phyloP scores from a whole-genome alignment of 192 early-diverging fungal genomes.

The Chytriomyces hyalinus region DNA sequence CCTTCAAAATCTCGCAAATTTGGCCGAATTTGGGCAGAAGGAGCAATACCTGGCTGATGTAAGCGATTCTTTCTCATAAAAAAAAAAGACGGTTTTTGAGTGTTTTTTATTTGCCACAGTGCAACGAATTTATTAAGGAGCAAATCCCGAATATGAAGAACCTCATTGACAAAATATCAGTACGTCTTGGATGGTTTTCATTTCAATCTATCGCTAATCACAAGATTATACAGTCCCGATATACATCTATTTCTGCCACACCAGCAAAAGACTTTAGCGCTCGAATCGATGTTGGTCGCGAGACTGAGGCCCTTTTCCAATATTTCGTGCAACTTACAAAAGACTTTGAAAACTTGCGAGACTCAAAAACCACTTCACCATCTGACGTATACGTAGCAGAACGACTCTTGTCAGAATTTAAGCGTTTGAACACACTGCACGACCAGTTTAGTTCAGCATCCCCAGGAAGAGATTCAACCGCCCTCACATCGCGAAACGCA shows the following conservation, averaged over 20 bases:
- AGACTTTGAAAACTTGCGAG: slow-evolving; percentile 3
- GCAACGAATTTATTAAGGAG: slow-evolving; percentile 56
- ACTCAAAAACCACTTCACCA: background rate
- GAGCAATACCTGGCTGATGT: slow-evolving; percentile 58
- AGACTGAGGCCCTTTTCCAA: slow-evolving; percentile 35
- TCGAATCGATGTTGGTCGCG: slow-evolving; percentile 28
- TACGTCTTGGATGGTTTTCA: background rate
- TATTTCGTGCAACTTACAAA: slow-evolving; percentile 3
- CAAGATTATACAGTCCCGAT: background rate
- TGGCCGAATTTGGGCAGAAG: slow-evolving; percentile 60
- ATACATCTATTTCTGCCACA: background rate
- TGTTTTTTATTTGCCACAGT: slow-evolving; percentile 22
- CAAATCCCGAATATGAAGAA: slow-evolving; percentile 52
- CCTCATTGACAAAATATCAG: slow-evolving; percentile 60
- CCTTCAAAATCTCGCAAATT: slow-evolving; percentile 64
- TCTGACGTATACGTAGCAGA: slow-evolving; percentile 21
- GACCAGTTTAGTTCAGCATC: background rate
- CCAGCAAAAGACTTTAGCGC: slow-evolving; percentile 5
- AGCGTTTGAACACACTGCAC: slow-evolving; percentile 2
- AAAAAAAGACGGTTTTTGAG: background rate
- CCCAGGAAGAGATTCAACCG: background rate
- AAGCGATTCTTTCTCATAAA: background rate
- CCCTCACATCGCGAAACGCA: background rate
- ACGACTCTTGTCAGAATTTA: slow-evolving; percentile 11
- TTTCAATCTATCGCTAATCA: no score